These are phyloP conservation scores for Wickerhamomyces ciferrii DNA, from an alignment of 805 yeast genomes.

Conservation along the genomic window DNA sequence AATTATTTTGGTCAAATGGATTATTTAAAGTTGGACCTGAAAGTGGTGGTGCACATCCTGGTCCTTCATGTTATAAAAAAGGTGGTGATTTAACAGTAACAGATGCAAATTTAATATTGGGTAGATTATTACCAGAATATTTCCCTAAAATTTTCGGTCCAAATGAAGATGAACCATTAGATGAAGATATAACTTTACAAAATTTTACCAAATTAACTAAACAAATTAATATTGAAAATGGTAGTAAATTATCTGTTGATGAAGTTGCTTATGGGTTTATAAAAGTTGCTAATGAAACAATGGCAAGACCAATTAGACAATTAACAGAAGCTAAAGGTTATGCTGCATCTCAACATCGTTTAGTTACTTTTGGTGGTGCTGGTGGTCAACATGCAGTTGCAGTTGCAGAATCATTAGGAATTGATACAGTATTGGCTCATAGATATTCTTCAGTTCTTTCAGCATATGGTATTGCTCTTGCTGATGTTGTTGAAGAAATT, in stretches of 20 bases:
- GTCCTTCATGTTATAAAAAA: constrained; percentile 83
- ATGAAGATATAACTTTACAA: constrained; percentile 40
- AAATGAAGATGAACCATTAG: constrained; percentile 66
- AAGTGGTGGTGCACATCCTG: constrained; percentile 84
- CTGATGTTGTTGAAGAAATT: constrained; percentile 78
- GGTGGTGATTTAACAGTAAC: constrained; percentile 83
- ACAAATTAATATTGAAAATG: constrained; percentile 44
- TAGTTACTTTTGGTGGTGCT: constrained; percentile 89
- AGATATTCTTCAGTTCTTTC: constrained; percentile 79
- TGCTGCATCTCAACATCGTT: constrained; percentile 54
- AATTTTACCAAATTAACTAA: constrained; percentile 52
- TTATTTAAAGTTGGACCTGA: constrained; percentile 82
- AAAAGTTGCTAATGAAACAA: constrained; percentile 78
- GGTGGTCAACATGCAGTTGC: constrained; percentile 89
- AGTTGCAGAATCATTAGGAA: constrained; percentile 68
- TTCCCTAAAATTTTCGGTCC: constrained; percentile 86
- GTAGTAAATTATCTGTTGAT: constrained; percentile 41
- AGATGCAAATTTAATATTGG: constrained; percentile 74
- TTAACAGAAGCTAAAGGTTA: constrained; percentile 84
- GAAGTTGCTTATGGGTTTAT: constrained; percentile 79
- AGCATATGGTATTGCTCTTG: constrained; percentile 85
- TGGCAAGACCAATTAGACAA: constrained; percentile 87
- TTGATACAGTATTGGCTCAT: constrained; percentile 65
- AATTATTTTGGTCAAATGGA: constrained; percentile 62
- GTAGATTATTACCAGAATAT: constrained; percentile 65